Evolutionary conservation across 352 stramenopile species (phyloP), one percentile per base, ranked within the genome.

Genomic region (Phytophthora sojae): DNA sequence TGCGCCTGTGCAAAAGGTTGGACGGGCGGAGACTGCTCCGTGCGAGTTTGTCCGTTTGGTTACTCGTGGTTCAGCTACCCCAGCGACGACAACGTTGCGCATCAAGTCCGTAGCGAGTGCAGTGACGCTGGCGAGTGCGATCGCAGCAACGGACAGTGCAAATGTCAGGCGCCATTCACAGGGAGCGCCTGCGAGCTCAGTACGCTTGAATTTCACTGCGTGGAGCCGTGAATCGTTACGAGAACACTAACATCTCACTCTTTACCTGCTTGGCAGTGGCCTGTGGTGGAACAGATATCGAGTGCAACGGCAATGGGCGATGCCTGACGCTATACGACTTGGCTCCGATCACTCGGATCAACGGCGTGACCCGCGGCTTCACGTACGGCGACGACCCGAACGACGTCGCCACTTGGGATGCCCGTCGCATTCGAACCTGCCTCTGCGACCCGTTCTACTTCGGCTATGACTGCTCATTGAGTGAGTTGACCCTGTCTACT

Each of bases 1-100:
- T 97, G 90, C 61, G 67, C 78, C 1, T 97, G 91, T 35, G 71
- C 84, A 4, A 76, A 90, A 32, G 89, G 86, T 19, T 97, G 91
- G 90, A 74, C 71, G n/a, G 75, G 73, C 3, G 82, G 80, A 29
- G 91, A 96, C 61, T 97, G 91, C 64, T 91, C 85, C 4, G 86
- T 94, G 47, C 79, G 90, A 26, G n/a, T 73, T 9, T 95, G 88
- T 58, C 80, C 84, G 1, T 77, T 66, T 26, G 84, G 74, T 0
- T 32, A 73, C 19, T 80, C 88, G 35, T 95, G 88, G 88, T 93
- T 93, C 55, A 77, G 80, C 53, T 93, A 91, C 66, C 88, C 88
- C 14, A 70, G 44, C 17, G 73, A 53, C 4, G 64, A 73, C 53
- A 93, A 93, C 60, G 70, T 85, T 14, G 85, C 82, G 4, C 85